Conservation (phyloP, 352 stramenopile species). For the Globisporangium okanoganense region DNA sequence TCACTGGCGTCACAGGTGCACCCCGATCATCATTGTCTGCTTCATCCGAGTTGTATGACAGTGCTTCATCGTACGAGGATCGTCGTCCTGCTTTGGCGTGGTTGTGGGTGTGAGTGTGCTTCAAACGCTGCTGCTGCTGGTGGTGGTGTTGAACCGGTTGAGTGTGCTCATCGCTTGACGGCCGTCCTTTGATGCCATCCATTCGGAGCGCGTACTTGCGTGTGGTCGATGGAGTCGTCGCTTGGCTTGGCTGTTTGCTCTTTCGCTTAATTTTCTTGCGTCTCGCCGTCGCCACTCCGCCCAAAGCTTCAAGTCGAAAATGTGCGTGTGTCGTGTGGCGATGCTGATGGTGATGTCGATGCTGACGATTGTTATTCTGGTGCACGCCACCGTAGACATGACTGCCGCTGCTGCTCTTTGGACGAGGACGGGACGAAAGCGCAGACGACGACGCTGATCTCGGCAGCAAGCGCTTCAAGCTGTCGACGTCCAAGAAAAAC, state of each 20-base stretch:
- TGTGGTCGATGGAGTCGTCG: conserved; percentile 11
- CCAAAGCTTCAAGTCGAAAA: conserved; percentile 41
- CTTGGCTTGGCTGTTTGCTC: neutral
- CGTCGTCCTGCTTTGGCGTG: neutral
- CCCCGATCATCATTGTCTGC: conserved; percentile 4
- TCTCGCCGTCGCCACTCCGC: conserved; percentile 6
- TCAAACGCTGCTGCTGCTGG: neutral
- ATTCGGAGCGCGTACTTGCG: conserved; percentile 49
- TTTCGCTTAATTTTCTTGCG: conserved; percentile 14
- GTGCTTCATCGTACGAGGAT: conserved; percentile 23
- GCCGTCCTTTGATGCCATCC: conserved; percentile 33
- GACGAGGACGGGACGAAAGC: conserved; percentile 15
- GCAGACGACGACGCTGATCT: conserved; percentile 12
- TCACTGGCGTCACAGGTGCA: conserved; percentile 5
- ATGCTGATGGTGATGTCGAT: conserved; percentile 12
- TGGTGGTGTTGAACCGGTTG: conserved; percentile 1
- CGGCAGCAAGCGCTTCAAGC: conserved; percentile 55
- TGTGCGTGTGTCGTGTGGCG: conserved; percentile 17
- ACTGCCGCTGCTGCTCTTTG: conserved; percentile 8
- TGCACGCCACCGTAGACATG: conserved; percentile 10
- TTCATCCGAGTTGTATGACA: conserved; percentile 34
- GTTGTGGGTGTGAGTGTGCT: conserved; percentile 4
- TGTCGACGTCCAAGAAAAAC: conserved; percentile 69
- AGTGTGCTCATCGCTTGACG: conserved; percentile 9
- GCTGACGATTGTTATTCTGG: conserved; percentile 9